Percentiles rank a stretch among this genome's conserved stretches.
Conservation (phyloP, 2,329 filamentous ascomycete genomes). For the Pseudocercospora cruenta region DNA sequence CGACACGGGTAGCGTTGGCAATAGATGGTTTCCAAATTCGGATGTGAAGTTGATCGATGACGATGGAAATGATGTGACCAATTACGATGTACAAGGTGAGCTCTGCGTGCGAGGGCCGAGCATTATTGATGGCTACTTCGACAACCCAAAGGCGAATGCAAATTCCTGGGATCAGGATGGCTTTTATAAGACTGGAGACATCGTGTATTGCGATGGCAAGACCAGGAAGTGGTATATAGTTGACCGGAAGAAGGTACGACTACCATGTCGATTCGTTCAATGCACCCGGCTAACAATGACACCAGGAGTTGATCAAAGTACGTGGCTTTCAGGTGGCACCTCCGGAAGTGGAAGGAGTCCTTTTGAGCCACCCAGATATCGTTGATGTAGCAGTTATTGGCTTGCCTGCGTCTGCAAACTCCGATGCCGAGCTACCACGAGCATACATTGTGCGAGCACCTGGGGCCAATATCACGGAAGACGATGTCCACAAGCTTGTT, state of each 20-base stretch:
- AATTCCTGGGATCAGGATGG: not conserved
- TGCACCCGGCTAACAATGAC: not conserved
- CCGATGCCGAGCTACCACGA: not conserved
- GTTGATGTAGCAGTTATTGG: not conserved
- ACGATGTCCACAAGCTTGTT: constrained; percentile 46
- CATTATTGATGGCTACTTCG: not conserved
- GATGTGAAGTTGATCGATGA: not conserved
- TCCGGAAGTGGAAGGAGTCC: constrained; percentile 53
- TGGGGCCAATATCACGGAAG: constrained; percentile 32
- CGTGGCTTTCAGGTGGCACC: constrained; percentile 58
- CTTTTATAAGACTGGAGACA: not conserved
- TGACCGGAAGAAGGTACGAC: not conserved
- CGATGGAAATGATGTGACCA: not conserved
- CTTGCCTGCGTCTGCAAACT: not conserved
- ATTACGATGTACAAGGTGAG: not conserved
- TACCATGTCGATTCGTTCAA: not conserved
- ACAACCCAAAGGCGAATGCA: not conserved
- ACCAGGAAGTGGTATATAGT: not conserved
- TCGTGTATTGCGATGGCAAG: not conserved
- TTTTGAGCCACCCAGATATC: constrained; percentile 52
- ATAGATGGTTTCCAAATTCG: not conserved
- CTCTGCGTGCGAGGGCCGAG: not conserved
- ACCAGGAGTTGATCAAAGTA: constrained; percentile 57
- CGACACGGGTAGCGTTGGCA: not conserved
- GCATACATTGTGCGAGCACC: not conserved